A percentile compares a stretch with the other conserved stretches of the same genome.
Evolutionary conservation across 495 filamentous ascomycete genomes (phyloP).

Genomic region (Aspergillus heteromorphus): DNA sequence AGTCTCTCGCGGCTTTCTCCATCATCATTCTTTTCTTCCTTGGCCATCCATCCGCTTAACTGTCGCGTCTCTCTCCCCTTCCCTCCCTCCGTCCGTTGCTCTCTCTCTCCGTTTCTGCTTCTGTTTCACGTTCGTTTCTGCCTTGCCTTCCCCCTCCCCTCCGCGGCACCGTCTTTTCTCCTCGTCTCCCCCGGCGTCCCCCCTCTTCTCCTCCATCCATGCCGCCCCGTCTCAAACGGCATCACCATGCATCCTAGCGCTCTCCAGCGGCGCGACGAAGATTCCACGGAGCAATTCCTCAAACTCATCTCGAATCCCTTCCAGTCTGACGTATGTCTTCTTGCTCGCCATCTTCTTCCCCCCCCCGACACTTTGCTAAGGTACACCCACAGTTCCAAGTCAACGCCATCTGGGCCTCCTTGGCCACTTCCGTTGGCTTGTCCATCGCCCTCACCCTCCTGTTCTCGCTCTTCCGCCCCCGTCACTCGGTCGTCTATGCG

Average conservation of each 20-base stretch:
- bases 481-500: slow-evolving; percentile 86
- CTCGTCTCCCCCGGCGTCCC: slow-evolving; percentile 7
- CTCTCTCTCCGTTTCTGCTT: too few species aligned
- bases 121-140: background rate
- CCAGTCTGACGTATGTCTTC: slow-evolving; percentile 37
- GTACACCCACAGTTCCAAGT: slow-evolving; percentile 44
- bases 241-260: slow-evolving; percentile 31
- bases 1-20: slow-evolving; percentile 15
- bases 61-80: background rate
- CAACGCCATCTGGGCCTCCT: slow-evolving; percentile 68
- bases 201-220: slow-evolving; percentile 17
- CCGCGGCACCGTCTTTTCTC: slow-evolving; percentile 4
- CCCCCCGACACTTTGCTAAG: slow-evolving; percentile 3
- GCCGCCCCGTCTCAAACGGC: slow-evolving; percentile 19
- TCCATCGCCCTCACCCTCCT: slow-evolving; percentile 64
- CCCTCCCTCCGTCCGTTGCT: too few species aligned
- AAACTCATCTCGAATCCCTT: slow-evolving; percentile 47
- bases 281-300: slow-evolving; percentile 36
- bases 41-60: background rate
- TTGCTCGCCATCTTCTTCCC: background rate
- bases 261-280: slow-evolving; percentile 18
- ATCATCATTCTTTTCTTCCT: slow-evolving; percentile 18
- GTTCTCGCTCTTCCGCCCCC: slow-evolving; percentile 87
- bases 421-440: slow-evolving; percentile 75
- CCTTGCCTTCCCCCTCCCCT: slow-evolving; percentile 2